Evolutionary conservation across 495 filamentous ascomycete species (phyloP).

Genomic region (Podospora bellae-mahoneyi): DNA sequence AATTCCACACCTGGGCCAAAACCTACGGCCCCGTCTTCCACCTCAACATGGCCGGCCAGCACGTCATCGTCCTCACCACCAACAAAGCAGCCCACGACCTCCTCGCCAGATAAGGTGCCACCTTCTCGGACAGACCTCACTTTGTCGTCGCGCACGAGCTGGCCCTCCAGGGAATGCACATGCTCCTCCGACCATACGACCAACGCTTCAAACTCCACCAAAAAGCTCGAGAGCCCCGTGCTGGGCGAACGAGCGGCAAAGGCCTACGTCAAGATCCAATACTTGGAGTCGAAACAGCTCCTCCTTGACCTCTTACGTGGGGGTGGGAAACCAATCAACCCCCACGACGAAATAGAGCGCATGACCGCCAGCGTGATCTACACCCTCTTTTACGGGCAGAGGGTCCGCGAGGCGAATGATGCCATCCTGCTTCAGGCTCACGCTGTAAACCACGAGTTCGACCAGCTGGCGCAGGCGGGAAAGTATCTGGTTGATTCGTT

Average conservation of each 20-base stretch:
- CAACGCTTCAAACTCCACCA: constrained; percentile 20
- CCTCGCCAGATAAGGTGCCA: constrained; percentile 27
- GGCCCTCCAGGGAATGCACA: constrained; percentile 27
- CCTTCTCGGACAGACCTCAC: constrained; percentile 25
- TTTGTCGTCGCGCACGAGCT: constrained; percentile 39
- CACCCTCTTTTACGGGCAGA: constrained; percentile 12
- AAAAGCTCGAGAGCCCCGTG: constrained; percentile 19
- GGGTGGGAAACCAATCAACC: constrained; percentile 8
- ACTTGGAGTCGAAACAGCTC: constrained; percentile 18
- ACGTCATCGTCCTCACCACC: constrained; percentile 30
- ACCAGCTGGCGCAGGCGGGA: constrained; percentile 13
- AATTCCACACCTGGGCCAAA: constrained; percentile 46
- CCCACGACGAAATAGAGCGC: constrained; percentile 13
- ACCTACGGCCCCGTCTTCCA: constrained; percentile 43
- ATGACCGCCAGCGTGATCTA: constrained; percentile 17
- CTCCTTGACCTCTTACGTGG: constrained; percentile 17
- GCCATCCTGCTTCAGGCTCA: constrained; percentile 13
- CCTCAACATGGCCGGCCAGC: constrained; percentile 30
- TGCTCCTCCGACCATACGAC: constrained; percentile 26
- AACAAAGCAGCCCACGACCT: constrained; percentile 35
- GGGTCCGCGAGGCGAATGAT: constrained; percentile 6
- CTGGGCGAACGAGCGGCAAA: constrained; percentile 34
- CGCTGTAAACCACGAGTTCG: constrained; percentile 15
- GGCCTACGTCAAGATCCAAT: constrained; percentile 36
- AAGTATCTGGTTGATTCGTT: constrained; percentile 16